Evolutionary conservation across 2,329 filamentous ascomycete genomes (phyloP), one percentile per base, ranked within the genome.

Genomic region (Grosmannia huntii): DNA sequence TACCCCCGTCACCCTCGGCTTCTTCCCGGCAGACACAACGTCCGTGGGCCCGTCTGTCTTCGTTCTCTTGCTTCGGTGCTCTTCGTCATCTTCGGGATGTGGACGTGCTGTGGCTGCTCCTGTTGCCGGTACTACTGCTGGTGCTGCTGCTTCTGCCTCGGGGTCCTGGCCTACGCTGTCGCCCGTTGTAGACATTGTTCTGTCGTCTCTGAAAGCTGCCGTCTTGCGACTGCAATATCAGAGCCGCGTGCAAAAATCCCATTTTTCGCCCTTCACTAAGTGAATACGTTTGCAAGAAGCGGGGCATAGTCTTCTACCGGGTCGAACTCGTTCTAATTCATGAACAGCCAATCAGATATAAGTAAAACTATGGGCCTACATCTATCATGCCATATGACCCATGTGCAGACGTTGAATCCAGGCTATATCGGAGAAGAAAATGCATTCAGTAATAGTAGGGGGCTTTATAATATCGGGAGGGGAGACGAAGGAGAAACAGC

Each of bases 51-150:
- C 64, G 49, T 68, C 67, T 33, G 80, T 68, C 70, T 80, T 87
- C 63, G 79, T 73, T 65, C 81, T 78, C 72, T 87, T 87, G 56
- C 78, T 69, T 14, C 66, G 60, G 55, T 66, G 68, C 55, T 70
- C 68, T 51, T 62, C 60, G 23, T 54, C 53, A 12, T 51, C 16
- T 25, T 50, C 23, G 48, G 23, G 36, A 9, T 4, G 36, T 3
- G 36, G 12, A 38, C 9, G 36, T 16, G 12, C 14, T 7, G 27
- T 21, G 1, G 25, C 6, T 49, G 46, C 12, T 11, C 25, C 31
- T 10, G 11, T 4, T 16, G 48, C 12, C 11, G 44, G 44, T 33
- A 36, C 11, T 14, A 10, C 27, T 38, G 41, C 28, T 25, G 21
- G 31, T 4, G n/a, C 55, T 16, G 25, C 51, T 14, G 46, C 23